Percentiles rank a stretch among this genome's conserved stretches.
Conservation (phyloP, 1,139 yeast genomes). For the Kodamaea sp. region DNA sequence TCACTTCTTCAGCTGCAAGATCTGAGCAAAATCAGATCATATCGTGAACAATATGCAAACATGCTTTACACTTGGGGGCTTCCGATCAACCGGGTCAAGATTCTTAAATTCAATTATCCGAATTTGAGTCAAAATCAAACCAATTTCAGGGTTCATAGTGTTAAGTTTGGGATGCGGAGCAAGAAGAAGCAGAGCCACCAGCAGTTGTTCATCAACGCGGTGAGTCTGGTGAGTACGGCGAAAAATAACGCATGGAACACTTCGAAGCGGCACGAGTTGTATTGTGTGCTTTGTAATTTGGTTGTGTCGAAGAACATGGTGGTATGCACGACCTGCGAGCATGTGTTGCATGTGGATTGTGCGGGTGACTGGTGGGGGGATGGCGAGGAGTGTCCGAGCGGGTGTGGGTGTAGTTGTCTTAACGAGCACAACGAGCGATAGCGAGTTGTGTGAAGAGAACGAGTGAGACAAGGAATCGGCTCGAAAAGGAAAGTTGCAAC, state of each 20-base stretch:
- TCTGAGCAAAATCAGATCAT: slow-evolving; percentile 42
- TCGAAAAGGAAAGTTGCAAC: too few relatives aligned
- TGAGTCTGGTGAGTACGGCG: slow-evolving; percentile 24
- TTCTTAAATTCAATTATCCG: slow-evolving; percentile 67
- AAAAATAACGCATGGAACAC: slow-evolving; percentile 34
- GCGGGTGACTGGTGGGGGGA: slow-evolving; percentile 79
- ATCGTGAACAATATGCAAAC: slow-evolving; percentile 76
- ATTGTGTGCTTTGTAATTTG: slow-evolving; percentile 65
- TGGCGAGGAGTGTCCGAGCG: slow-evolving; percentile 68
- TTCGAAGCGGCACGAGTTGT: slow-evolving; percentile 21
- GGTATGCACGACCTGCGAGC: slow-evolving; percentile 73
- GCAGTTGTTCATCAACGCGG: slow-evolving; percentile 22
- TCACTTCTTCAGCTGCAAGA: slow-evolving; percentile 49
- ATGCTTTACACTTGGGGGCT: slow-evolving; percentile 80
- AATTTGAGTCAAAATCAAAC: slow-evolving; percentile 12
- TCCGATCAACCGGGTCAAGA: slow-evolving; percentile 70
- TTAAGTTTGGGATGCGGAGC: slow-evolving; percentile 41
- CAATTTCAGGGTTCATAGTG: slow-evolving; percentile 33
- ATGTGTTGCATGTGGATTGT: slow-evolving; percentile 73
- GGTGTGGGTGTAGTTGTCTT: slow-evolving; percentile 83
- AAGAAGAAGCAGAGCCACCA: slow-evolving; percentile 17
- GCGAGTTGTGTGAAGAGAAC: too few relatives aligned
- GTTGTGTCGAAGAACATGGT: slow-evolving; percentile 59
- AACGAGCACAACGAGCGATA: too few relatives aligned
- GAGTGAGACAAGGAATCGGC: too few relatives aligned